Evolutionary conservation across 2,329 filamentous ascomycete species (phyloP).

Genomic region (Sclerotinia minor): DNA sequence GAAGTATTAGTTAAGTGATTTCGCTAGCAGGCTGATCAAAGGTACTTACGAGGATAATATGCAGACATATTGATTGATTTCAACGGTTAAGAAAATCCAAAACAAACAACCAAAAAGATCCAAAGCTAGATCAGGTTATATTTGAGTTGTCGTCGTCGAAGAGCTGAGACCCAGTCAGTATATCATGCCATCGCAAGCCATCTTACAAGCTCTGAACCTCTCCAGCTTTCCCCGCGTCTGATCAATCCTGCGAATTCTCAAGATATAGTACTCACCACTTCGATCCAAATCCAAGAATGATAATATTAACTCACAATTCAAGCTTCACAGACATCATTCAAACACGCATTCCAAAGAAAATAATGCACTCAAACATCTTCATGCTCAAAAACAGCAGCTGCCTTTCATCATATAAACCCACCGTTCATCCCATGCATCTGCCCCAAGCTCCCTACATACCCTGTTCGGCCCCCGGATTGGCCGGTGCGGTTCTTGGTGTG

Average conservation of each 20-base stretch:
- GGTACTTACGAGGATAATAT: slow-evolving; percentile 43
- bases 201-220: neutral
- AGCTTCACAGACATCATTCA: neutral
- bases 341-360: neutral
- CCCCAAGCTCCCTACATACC: slow-evolving; percentile 5
- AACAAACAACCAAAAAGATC: neutral
- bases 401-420: slow-evolving; percentile 7
- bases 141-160: neutral
- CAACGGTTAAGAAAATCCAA: neutral
- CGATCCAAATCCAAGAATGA: neutral
- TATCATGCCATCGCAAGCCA: neutral
- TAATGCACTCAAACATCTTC: neutral
- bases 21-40: slow-evolving; percentile 10
- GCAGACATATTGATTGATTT: slow-evolving; percentile 34
- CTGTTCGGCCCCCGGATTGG: slow-evolving; percentile 1
- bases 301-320: neutral
- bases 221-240: slow-evolving; percentile 19
- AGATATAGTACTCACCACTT: neutral
- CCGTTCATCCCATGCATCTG: neutral
- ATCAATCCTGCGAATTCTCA: neutral
- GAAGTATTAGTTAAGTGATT: slow-evolving; percentile 29
- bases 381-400: slow-evolving; percentile 7
- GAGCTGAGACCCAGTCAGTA: slow-evolving; percentile 19
- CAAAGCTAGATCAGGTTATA: neutral
- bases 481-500: slow-evolving; percentile 9